Evolutionary conservation across 2,329 filamentous ascomycete genomes (phyloP).

Genomic region (Ceratocystis lukuohia): DNA sequence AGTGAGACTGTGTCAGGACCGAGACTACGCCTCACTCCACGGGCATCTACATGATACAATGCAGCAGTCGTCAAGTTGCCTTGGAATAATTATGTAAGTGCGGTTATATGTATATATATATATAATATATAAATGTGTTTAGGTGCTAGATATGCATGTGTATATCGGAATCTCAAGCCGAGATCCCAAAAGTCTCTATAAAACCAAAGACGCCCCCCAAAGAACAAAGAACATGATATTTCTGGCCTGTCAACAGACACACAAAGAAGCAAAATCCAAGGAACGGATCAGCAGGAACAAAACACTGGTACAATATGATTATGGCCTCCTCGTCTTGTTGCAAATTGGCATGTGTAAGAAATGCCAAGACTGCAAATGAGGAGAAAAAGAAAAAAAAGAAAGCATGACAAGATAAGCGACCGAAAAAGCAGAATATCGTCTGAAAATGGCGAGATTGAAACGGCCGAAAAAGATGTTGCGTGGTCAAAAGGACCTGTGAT

Average conservation of each 20-base stretch:
- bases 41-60: no score
- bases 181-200: not conserved
- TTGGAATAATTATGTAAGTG: not conserved
- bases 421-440: not conserved
- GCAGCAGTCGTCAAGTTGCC: no score
- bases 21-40: no score
- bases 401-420: slow-evolving; percentile 1
- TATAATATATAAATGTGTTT: not conserved
- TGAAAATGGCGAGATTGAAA: not conserved
- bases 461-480: not conserved
- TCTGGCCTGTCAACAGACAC: not conserved
- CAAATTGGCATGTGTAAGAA: not conserved
- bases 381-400: not conserved
- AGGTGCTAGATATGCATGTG: not conserved
- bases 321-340: not conserved
- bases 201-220: not conserved
- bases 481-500: not conserved
- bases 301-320: not conserved
- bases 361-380: not conserved
- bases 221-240: not conserved
- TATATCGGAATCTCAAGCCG: not conserved
- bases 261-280: not conserved
- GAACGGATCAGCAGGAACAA: not conserved
- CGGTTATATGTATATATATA: not conserved
- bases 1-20: no score